phyloP scores from a whole-genome alignment of 495 filamentous ascomycete species.

The Penicillium ochrochloron region DNA sequence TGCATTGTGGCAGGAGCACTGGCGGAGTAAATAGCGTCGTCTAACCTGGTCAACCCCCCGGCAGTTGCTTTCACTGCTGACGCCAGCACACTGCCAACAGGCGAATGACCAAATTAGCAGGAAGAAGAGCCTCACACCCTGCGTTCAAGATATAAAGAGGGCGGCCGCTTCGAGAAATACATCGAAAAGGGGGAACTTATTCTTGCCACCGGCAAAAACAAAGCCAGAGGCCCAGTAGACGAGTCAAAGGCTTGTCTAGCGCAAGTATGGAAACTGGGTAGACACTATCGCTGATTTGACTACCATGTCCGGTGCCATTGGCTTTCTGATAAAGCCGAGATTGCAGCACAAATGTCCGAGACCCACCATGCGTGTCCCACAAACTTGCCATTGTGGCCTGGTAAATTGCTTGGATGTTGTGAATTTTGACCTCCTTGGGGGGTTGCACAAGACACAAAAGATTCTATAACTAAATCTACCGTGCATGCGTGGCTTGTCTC shows the following conservation, averaged over 20 bases:
- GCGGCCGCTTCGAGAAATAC: neutral
- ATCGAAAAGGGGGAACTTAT: neutral
- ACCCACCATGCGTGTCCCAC: neutral
- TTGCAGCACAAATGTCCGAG: neutral
- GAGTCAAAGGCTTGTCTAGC: neutral
- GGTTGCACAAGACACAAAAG: neutral
- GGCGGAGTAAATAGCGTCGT: neutral
- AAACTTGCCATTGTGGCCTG: neutral
- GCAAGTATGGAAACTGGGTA: neutral
- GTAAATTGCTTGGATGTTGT: neutral
- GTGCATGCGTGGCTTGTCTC: neutral
- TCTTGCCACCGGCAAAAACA: neutral
- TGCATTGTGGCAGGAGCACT: neutral
- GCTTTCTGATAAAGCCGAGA: constrained; percentile 4
- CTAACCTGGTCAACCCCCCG: neutral
- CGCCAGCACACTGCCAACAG: neutral
- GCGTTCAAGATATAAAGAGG: neutral
- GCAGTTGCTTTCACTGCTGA: neutral
- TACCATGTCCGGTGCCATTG: neutral
- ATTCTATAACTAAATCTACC: neutral
- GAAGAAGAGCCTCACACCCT: neutral
- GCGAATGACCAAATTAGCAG: neutral
- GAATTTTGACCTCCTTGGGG: neutral
- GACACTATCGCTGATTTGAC: neutral
- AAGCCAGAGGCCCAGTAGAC: neutral